Base-by-base conservation (phyloP, 1,284 basidiomycete species). In the Cutaneotrichosporon cavernicola region DNA sequence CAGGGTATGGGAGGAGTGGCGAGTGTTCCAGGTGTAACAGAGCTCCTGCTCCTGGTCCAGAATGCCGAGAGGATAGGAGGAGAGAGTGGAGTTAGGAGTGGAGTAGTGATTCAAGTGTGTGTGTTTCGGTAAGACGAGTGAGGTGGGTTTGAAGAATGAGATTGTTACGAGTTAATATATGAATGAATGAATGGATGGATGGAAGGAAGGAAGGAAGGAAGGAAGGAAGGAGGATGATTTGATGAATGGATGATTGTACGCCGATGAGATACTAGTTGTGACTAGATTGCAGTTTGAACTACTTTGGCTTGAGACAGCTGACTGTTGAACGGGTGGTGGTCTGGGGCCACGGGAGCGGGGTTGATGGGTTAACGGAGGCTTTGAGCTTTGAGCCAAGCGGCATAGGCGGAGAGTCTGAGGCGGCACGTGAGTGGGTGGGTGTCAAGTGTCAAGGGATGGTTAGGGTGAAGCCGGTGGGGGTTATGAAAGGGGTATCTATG, bases 191-290 rank as follows among this genome's bases (percentile, higher is more conserved):
- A 43, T 46, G 43, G 43, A n/a, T 57, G 40, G 26, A 46, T 47
- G 56, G 36, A 43, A 46, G 40, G 56, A 21, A 32, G 40, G 40
- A 46, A 31, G 56, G n/a, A n/a, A n/a, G 40, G 26, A 46, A 47
- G 56, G 36, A 43, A 46, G 40, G 56, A 21, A 32, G 40, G 40
- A 46, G 56, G 40, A 57, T 21, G 14, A 22, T 5, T 46, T 8
- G 56, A 11, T 11, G 16, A 36, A 9, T 36, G 34, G 8, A 36
- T 36, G 7, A 26, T 26, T 26, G 26, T 26, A 26, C 26, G 26
- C 26, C 26, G 26, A 26, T 26, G 26, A 26, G 26, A 2, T 26
- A 26, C 26, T 26, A 26, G 26, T 26, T 26, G 26, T 26, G 26
- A 26, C 26, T 26, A 26, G 26, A 2, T 26, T 26, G 26, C 3